A percentile compares a stretch with the other conserved stretches of the same genome.
phyloP scores from a whole-genome alignment of 768 basidiomycete species.

The Chalciporus sphaerocephalus region DNA sequence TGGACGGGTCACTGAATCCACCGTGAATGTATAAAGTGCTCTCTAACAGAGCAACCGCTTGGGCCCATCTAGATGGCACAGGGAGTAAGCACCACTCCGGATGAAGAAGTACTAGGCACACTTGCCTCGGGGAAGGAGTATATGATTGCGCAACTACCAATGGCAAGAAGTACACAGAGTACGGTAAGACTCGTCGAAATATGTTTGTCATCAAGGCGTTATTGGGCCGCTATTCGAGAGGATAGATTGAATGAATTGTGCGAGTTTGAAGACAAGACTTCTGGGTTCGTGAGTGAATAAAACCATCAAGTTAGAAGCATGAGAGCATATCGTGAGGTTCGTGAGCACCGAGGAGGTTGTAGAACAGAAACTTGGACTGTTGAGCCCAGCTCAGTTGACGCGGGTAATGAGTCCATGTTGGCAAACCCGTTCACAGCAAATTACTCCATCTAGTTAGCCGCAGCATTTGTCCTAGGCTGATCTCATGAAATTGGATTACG shows the following conservation, averaged over 20 bases:
- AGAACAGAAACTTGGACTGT: neutral
- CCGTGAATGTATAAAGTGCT: slow-evolving; percentile 70
- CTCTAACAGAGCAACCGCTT: slow-evolving; percentile 57
- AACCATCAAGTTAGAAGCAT: slow-evolving; percentile 14
- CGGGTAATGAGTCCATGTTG: slow-evolving; percentile 1
- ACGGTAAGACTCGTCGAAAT: slow-evolving; percentile 7
- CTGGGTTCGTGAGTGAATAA: neutral
- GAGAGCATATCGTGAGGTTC: slow-evolving; percentile 6
- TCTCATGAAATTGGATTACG: neutral
- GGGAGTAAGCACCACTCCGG: slow-evolving; percentile 6
- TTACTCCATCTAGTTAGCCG: neutral
- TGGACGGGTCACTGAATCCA: slow-evolving; percentile 71
- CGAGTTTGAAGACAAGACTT: neutral
- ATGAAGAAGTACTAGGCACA: neutral
- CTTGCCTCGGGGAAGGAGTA: slow-evolving; percentile 25
- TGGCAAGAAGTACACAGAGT: slow-evolving; percentile 12
- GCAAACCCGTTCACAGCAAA: neutral
- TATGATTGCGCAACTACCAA: slow-evolving; percentile 22
- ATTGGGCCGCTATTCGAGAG: neutral
- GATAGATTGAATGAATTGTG: neutral
- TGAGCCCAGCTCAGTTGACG: slow-evolving; percentile 1
- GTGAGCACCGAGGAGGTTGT: slow-evolving; percentile 4
- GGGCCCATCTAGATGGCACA: slow-evolving; percentile 74
- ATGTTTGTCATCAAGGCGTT: slow-evolving; percentile 5
- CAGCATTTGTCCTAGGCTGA: neutral